A percentile compares a stretch with the other conserved stretches of the same genome.
Evolutionary conservation across 768 basidiomycete genomes (phyloP).

Genomic region (Heimioporus sp.): DNA sequence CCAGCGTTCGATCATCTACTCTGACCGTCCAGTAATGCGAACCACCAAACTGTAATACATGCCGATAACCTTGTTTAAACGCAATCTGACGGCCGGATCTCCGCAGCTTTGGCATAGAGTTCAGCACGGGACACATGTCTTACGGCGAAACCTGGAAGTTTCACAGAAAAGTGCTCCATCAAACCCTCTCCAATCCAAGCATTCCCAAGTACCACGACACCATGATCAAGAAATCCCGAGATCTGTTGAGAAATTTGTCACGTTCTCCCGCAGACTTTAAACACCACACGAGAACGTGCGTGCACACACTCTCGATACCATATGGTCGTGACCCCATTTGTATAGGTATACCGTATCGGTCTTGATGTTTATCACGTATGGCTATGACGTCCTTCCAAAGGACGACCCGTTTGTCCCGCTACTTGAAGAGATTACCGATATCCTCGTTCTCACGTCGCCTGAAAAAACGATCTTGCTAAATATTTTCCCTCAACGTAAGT

Average conservation of each 20-base stretch:
- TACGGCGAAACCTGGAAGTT: conserved; percentile 15
- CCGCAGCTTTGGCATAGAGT: conserved; percentile 23
- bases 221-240: conserved; percentile 4
- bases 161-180: conserved; percentile 18
- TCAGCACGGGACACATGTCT: conserved; percentile 18
- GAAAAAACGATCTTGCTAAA: conserved; percentile 18
- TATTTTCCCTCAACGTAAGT: conserved; percentile 21
- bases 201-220: conserved; percentile 11
- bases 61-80: neutral
- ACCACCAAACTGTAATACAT: conserved; percentile 7
- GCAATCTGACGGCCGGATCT: neutral
- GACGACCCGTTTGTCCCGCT: conserved; percentile 19
- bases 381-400: conserved; percentile 12
- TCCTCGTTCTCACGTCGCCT: conserved; percentile 10
- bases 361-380: conserved; percentile 20
- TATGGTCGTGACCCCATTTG: neutral
- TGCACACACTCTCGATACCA: neutral
- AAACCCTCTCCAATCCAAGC: conserved; percentile 8
- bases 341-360: conserved; percentile 18
- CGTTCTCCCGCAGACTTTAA: conserved; percentile 14
- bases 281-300: conserved; percentile 17
- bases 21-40: conserved; percentile 13
- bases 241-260: conserved; percentile 9
- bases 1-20: conserved; percentile 24
- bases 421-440: conserved; percentile 9